phyloP scores from a whole-genome alignment of 2,329 filamentous ascomycete genomes.

The Orbilia quercus region DNA sequence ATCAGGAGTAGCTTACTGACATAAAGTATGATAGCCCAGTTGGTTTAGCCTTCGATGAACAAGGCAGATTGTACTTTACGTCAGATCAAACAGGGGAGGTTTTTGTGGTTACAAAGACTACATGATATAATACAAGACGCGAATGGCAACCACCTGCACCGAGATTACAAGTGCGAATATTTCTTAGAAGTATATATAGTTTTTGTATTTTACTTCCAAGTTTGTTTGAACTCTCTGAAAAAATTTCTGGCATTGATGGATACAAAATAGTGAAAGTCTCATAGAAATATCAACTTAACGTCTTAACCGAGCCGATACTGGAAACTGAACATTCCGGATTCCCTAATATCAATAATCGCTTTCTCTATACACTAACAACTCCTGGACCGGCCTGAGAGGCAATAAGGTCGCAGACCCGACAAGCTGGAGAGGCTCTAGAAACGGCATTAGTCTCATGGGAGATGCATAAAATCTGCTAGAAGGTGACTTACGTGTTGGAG shows the following conservation, averaged over 20 bases:
- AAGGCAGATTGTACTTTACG: constrained; percentile 33
- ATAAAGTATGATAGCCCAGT: constrained; percentile 5
- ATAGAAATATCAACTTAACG: too few species aligned
- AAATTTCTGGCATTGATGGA: too few species aligned
- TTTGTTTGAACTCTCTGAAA: too few species aligned
- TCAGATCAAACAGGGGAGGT: constrained; percentile 34
- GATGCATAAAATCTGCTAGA: neutral
- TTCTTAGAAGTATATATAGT: too few species aligned
- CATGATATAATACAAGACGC: too few species aligned
- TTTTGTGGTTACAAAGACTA: constrained; percentile 19
- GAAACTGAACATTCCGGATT: too few species aligned
- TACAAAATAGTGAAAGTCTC: too few species aligned
- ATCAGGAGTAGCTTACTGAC: neutral
- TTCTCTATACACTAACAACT: constrained; percentile 24
- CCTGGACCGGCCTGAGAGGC: constrained; percentile 25
- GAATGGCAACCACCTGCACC: too few species aligned
- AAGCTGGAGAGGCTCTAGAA: constrained; percentile 31
- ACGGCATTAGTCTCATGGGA: neutral
- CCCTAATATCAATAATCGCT: too few species aligned
- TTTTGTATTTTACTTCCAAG: too few species aligned
- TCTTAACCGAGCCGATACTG: too few species aligned
- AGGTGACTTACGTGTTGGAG: constrained; percentile 60
- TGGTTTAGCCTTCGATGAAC: constrained; percentile 23
- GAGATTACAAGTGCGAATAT: too few species aligned
- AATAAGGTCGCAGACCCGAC: constrained; percentile 32